These are phyloP conservation scores for Aspergillus thermomutatus DNA, from an alignment of 2,329 filamentous ascomycete genomes.

Conservation along the genomic window DNA sequence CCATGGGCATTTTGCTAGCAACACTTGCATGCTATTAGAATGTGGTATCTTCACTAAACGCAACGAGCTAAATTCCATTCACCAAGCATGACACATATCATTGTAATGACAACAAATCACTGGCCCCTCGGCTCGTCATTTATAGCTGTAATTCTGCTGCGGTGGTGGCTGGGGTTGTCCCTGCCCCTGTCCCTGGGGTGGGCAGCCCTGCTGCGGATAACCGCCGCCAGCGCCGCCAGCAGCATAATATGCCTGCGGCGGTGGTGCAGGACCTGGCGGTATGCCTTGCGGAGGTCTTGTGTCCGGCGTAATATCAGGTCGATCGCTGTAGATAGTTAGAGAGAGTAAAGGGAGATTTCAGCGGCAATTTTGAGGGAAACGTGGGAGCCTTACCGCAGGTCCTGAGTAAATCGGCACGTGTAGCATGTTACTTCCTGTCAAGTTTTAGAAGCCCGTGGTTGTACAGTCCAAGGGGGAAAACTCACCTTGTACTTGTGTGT, in stretches of 20 bases:
- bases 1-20: background rate
- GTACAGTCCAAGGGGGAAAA: background rate
- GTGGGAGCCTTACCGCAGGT: constrained; percentile 28
- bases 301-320: constrained; percentile 37
- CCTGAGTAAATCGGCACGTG: constrained; percentile 37
- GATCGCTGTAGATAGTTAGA: constrained; percentile 23
- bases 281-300: constrained; percentile 31
- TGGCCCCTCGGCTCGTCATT: constrained; percentile 9
- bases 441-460: constrained; percentile 10
- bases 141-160: constrained; percentile 19
- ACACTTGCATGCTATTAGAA: background rate
- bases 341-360: background rate
- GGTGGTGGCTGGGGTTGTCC: constrained; percentile 13
- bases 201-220: constrained; percentile 8
- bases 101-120: background rate
- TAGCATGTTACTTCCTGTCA: constrained; percentile 36
- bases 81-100: background rate
- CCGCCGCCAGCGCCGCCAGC: background rate
- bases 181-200: constrained; percentile 18
- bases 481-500: constrained; percentile 39
- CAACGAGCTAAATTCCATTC: background rate
- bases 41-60: background rate
- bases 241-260: constrained; percentile 19
- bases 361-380: background rate
- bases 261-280: constrained; percentile 25